A percentile compares a stretch with the other conserved stretches of the same genome.
Conservation (phyloP, 805 yeast genomes). For the Pichia manshurica region DNA sequence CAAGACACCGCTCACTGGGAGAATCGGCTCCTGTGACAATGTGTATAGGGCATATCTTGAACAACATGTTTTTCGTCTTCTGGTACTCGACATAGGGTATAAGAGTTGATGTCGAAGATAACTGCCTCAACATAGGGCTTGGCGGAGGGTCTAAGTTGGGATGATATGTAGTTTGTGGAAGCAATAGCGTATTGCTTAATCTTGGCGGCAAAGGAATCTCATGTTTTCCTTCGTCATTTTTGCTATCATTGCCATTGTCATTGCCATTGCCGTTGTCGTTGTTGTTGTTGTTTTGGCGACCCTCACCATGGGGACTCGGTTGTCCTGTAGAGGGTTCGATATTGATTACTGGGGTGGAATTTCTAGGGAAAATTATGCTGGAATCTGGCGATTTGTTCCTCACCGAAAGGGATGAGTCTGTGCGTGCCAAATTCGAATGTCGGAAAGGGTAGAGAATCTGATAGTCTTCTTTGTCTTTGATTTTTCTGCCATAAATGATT, state of each 20-base stretch:
- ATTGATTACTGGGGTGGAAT: background rate
- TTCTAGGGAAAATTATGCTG: background rate
- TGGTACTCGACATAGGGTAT: conserved; percentile 12
- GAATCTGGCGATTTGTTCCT: background rate
- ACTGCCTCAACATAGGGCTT: background rate
- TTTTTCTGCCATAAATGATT: background rate
- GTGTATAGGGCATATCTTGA: conserved; percentile 13
- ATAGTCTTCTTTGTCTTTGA: background rate
- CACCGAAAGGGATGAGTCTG: too few relatives aligned
- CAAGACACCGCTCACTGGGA: conserved; percentile 22
- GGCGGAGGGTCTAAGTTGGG: background rate
- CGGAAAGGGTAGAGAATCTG: background rate
- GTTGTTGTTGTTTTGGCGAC: too few relatives aligned
- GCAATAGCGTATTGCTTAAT: background rate
- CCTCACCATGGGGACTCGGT: too few relatives aligned
- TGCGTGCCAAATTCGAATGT: background rate
- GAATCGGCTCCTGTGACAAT: conserved; percentile 8
- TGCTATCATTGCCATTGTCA: background rate
- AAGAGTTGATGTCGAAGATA: background rate
- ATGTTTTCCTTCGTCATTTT: background rate
- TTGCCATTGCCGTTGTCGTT: too few relatives aligned
- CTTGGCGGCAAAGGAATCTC: background rate
- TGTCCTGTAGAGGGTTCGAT: background rate
- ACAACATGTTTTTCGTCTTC: conserved; percentile 7
- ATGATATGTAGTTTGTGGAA: background rate